phyloP scores from a whole-genome alignment of 768 basidiomycete species.

The Lentinula aciculospora region DNA sequence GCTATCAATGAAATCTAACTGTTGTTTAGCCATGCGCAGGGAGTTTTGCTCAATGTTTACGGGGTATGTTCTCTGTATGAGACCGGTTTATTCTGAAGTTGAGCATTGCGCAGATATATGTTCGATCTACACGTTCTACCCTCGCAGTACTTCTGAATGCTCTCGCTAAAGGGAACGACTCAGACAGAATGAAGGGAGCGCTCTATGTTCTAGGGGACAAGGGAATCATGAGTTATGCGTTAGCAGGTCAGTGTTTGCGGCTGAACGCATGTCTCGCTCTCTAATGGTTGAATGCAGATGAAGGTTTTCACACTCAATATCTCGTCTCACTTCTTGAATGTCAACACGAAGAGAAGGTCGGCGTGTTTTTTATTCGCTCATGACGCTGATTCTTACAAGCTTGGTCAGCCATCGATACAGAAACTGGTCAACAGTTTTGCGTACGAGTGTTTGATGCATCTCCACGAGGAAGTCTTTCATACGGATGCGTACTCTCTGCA shows the following conservation, averaged over 20 bases:
- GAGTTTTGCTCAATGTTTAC: slow-evolving; percentile 56
- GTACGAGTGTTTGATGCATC: slow-evolving; percentile 51
- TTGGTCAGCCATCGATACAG: slow-evolving; percentile 64
- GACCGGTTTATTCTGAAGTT: not conserved
- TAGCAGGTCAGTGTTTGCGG: slow-evolving; percentile 44
- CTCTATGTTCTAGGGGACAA: slow-evolving; percentile 76
- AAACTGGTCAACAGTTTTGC: slow-evolving; percentile 60
- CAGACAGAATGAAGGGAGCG: slow-evolving; percentile 94
- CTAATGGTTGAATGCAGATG: slow-evolving; percentile 33
- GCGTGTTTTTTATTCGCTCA: not conserved
- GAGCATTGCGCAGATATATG: slow-evolving; percentile 45
- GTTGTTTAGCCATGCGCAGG: slow-evolving; percentile 58
- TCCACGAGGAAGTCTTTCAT: slow-evolving; percentile 60
- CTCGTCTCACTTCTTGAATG: slow-evolving; percentile 63
- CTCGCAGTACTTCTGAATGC: slow-evolving; percentile 59
- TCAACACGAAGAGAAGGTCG: slow-evolving; percentile 83
- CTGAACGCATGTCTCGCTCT: not conserved
- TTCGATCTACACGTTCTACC: slow-evolving; percentile 64
- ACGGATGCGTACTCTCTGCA: slow-evolving; percentile 56
- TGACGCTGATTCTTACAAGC: not conserved
- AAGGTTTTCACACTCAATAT: slow-evolving; percentile 49
- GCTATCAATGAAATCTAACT: not conserved
- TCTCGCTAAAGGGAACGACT: slow-evolving; percentile 69
- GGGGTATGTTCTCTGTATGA: slow-evolving; percentile 38
- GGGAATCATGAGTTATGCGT: slow-evolving; percentile 54